Evolutionary conservation across 2,329 filamentous ascomycete species (phyloP), one percentile per base, ranked within the genome.

Genomic region (Cladorrhinum sp.): DNA sequence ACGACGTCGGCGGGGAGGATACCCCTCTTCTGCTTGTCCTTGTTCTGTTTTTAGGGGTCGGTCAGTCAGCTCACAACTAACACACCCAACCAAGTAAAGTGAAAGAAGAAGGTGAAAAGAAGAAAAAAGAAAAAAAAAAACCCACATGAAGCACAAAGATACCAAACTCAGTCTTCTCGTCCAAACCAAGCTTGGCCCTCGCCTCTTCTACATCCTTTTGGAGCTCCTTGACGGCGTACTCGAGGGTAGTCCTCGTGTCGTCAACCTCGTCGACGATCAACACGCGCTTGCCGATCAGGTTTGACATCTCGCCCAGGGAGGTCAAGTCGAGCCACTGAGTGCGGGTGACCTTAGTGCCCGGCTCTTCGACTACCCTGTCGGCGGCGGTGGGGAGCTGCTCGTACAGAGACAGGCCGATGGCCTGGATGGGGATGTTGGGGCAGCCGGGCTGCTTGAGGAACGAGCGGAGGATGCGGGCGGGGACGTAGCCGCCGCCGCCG

Each of bases 391-490:
- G 74, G 53, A 98, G 88, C 65, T 87, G 83, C 80, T 99, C 95
- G 82, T 99, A 99, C 59, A 99, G 88, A 21, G 94, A 98, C 66
- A 99, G 89, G 54, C 95, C 95, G 75, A 99, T 99, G 66, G 95
- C 95, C 83, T 99, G 95, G 77, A 99, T 99, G 68, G 95, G 94
- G 72, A 99, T 99, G 81, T 99, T 99, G 77, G 92, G 87, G 64
- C 82, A 85, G 69, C 90, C 91, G 62, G 91, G 83, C 74, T 87
- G 86, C 83, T 96, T 97, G 76, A 99, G 90, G 83, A 99, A 99
- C 20, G 95, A 98, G 66, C 95, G 91, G 66, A 99, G 86, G 76
- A 99, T 99, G 70, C 95, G 91, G 51, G 95, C 95, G 64, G 95
- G 95, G 46, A 99, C 92, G 77, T 97, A 99, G 71, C 95, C 95